Conservation (phyloP, 805 yeast genomes). For the Lipomyces lipofer region DNA sequence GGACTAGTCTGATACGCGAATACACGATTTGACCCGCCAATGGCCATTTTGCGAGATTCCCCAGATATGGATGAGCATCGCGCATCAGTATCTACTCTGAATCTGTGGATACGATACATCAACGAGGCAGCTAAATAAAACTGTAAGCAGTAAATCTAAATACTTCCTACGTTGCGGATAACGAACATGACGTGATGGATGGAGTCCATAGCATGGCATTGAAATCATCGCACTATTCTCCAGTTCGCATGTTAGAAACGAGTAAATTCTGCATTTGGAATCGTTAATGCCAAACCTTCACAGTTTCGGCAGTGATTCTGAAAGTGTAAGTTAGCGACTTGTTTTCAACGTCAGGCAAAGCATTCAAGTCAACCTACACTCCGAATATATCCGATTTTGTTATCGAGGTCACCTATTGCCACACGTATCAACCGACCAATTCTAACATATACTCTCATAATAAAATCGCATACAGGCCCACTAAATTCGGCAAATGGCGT, state of each 20-base stretch:
- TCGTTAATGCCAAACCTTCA: too few relatives aligned
- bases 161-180: slow-evolving; percentile 7
- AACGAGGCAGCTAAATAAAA: slow-evolving; percentile 5
- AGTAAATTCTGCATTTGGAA: too few relatives aligned
- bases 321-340: neutral
- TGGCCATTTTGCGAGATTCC: slow-evolving; percentile 15
- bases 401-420: slow-evolving; percentile 14
- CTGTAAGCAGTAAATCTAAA: neutral
- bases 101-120: slow-evolving; percentile 19
- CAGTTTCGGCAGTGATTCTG: slow-evolving; percentile 22
- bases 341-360: neutral
- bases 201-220: slow-evolving; percentile 28
- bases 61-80: slow-evolving; percentile 21
- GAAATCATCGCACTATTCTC: slow-evolving; percentile 13
- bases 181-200: neutral
- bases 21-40: slow-evolving; percentile 19
- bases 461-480: slow-evolving; percentile 15
- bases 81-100: slow-evolving; percentile 22
- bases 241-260: too few relatives aligned
- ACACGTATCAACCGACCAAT: too few relatives aligned
- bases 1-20: slow-evolving; percentile 8
- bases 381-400: slow-evolving; percentile 17
- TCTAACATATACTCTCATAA: neutral
- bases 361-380: slow-evolving; percentile 5
- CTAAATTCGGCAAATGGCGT: slow-evolving; percentile 29